A percentile compares a stretch with the other conserved stretches of the same genome.
Conservation (phyloP, 768 basidiomycete species). For the Phaffia australis region DNA sequence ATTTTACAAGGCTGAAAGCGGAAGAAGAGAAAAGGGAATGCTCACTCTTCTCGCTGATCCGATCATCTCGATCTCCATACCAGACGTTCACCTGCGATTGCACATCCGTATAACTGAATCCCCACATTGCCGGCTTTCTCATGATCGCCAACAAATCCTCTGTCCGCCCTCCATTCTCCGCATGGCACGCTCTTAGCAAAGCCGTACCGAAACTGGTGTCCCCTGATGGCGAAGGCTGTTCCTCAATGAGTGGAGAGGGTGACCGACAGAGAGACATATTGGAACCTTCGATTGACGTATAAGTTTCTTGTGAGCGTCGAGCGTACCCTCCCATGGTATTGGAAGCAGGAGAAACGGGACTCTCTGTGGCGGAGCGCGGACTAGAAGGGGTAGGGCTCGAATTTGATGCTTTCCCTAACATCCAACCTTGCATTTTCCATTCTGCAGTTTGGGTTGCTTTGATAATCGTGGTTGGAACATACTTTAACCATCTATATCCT, state of each 20-base stretch:
- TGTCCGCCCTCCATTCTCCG: constrained; percentile 60
- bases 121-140: constrained; percentile 60
- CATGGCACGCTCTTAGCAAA: constrained; percentile 84
- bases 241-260: constrained; percentile 28
- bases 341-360: no score
- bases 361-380: background rate
- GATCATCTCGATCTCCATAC: constrained; percentile 90
- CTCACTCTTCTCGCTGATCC: constrained; percentile 70
- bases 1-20: background rate
- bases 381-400: constrained; percentile 1
- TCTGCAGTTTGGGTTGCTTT: constrained; percentile 95
- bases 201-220: constrained; percentile 62
- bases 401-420: constrained; percentile 81
- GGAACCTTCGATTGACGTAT: no score
- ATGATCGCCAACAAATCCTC: constrained; percentile 83
- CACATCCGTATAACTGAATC: constrained; percentile 74
- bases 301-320: no score
- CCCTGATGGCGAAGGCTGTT: constrained; percentile 25
- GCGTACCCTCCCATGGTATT: no score
- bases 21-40: background rate
- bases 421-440: constrained; percentile 94
- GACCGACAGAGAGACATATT: constrained; percentile 29
- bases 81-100: constrained; percentile 68
- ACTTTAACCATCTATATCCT: constrained; percentile 93
- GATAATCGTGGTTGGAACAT: constrained; percentile 81